phyloP scores from a whole-genome alignment of 768 basidiomycete genomes.

The Russula dissimulans region DNA sequence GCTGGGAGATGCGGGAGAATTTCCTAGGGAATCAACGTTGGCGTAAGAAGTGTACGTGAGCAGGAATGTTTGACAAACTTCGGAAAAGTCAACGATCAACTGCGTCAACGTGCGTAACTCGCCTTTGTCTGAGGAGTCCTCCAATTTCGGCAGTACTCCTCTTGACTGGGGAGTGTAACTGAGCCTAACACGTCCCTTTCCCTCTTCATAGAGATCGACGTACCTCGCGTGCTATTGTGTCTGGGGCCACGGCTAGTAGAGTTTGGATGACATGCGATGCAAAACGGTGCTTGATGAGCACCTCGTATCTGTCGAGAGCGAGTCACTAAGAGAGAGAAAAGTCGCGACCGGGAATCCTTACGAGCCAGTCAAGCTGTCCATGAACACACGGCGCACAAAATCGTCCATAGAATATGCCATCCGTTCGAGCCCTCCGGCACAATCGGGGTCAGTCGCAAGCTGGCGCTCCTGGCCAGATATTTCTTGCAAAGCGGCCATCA shows the following conservation, averaged over 20 bases:
- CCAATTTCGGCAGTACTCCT: constrained; percentile 43
- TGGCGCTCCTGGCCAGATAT: constrained; percentile 84
- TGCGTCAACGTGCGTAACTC: constrained; percentile 58
- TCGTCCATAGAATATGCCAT: constrained; percentile 93
- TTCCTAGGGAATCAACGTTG: constrained; percentile 40
- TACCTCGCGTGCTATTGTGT: constrained; percentile 66
- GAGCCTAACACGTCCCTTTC: not conserved
- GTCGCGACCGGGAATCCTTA: constrained; percentile 38
- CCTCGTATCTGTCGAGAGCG: constrained; percentile 41
- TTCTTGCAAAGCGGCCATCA: constrained; percentile 74
- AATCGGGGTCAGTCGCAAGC: constrained; percentile 89
- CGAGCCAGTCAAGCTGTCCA: constrained; percentile 83
- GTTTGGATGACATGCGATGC: constrained; percentile 96
- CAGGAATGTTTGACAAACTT: constrained; percentile 34
- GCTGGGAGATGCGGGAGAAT: constrained; percentile 50
- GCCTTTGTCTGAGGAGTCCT: constrained; percentile 42
- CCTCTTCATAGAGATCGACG: constrained; percentile 5
- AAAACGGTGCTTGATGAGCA: constrained; percentile 71
- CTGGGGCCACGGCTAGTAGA: constrained; percentile 54
- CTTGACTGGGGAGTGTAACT: constrained; percentile 33
- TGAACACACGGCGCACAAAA: constrained; percentile 84
- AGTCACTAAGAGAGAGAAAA: not conserved
- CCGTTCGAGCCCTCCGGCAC: constrained; percentile 82
- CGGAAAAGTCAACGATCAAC: constrained; percentile 52
- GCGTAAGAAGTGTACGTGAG: not conserved